These are phyloP conservation scores for Cutaneotrichosporon dermatis DNA, from an alignment of 1,284 basidiomycete genomes.

Conservation along the genomic window DNA sequence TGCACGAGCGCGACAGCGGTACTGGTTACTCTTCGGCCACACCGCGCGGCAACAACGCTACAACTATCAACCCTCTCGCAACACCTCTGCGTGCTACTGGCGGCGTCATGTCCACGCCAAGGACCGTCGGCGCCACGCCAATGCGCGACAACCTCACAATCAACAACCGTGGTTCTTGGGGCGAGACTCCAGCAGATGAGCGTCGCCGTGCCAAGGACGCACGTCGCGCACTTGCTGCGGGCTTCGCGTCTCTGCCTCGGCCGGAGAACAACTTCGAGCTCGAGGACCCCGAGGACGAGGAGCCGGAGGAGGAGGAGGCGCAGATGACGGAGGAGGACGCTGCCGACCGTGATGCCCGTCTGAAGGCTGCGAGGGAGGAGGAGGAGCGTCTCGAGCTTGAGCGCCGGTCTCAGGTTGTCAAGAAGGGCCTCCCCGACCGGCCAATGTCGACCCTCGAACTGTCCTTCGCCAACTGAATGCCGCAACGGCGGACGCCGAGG, in stretches of 20 bases:
- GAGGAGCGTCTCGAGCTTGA: slow-evolving; percentile 74
- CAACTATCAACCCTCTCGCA: slow-evolving; percentile 92
- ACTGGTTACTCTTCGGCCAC: slow-evolving; percentile 90
- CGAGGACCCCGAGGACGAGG: slow-evolving; percentile 74
- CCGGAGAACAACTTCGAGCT: slow-evolving; percentile 99
- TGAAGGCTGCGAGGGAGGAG: slow-evolving; percentile 66
- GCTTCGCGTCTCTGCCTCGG: slow-evolving; percentile 78
- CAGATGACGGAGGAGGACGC: slow-evolving; percentile 73
- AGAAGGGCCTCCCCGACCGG: slow-evolving; percentile 76
- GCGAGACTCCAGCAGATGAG: slow-evolving; percentile 71
- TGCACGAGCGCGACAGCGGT: slow-evolving; percentile 61
- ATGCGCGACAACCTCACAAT: slow-evolving; percentile 84
- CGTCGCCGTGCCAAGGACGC: slow-evolving; percentile 60
- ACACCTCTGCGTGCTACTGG: slow-evolving; percentile 62
- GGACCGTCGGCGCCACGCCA: slow-evolving; percentile 61
- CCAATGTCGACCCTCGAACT: slow-evolving; percentile 67
- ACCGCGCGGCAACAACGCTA: slow-evolving; percentile 76
- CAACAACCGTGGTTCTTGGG: slow-evolving; percentile 60
- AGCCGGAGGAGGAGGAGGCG: slow-evolving; percentile 48
- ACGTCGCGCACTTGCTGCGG: slow-evolving; percentile 69
- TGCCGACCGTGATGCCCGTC: slow-evolving; percentile 79
- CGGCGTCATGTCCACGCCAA: slow-evolving; percentile 61
- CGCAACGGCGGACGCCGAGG: slow-evolving; percentile 54
- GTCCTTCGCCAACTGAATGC: slow-evolving; percentile 52
- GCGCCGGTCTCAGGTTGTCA: slow-evolving; percentile 74